These are phyloP conservation scores for Ogataea neopini DNA, from an alignment of 805 yeast genomes.

Conservation along the genomic window DNA sequence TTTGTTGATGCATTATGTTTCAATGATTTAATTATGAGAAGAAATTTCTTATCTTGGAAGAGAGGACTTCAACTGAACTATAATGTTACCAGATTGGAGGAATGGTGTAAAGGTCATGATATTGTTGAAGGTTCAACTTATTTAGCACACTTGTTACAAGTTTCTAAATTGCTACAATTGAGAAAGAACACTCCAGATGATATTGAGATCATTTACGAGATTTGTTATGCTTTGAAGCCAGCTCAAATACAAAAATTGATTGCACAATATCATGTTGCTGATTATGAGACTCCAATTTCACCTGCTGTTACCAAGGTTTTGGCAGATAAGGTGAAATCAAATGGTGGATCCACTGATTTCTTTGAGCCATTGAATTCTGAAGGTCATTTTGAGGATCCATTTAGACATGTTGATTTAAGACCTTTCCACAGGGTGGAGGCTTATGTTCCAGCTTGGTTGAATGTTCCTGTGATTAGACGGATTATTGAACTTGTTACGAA, in stretches of 20 bases:
- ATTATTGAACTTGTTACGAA: slow-evolving; percentile 85
- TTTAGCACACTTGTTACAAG: slow-evolving; percentile 85
- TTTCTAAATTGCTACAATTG: slow-evolving; percentile 89
- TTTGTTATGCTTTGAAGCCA: slow-evolving; percentile 91
- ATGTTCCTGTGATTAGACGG: slow-evolving; percentile 83
- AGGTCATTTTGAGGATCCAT: slow-evolving; percentile 82
- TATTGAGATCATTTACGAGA: slow-evolving; percentile 88
- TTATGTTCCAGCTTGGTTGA: slow-evolving; percentile 93
- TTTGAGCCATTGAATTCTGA: slow-evolving; percentile 68
- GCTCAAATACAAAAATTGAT: slow-evolving; percentile 93
- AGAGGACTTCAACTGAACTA: slow-evolving; percentile 96
- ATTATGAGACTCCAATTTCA: slow-evolving; percentile 90
- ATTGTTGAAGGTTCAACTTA: slow-evolving; percentile 84
- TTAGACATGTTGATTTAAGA: slow-evolving; percentile 68
- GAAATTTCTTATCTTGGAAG: slow-evolving; percentile 95
- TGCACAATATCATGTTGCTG: slow-evolving; percentile 86
- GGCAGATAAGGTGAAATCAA: slow-evolving; percentile 72
- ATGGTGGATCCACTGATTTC: slow-evolving; percentile 60
- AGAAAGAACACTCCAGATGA: slow-evolving; percentile 88
- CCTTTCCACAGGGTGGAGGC: slow-evolving; percentile 83
- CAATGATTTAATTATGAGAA: slow-evolving; percentile 92
- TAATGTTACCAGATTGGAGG: slow-evolving; percentile 94
- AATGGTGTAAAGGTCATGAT: slow-evolving; percentile 96
- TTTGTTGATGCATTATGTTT: slow-evolving; percentile 92
- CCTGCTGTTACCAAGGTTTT: slow-evolving; percentile 77